phyloP scores from a whole-genome alignment of 2,329 filamentous ascomycete genomes.

The Aspergillus piperis region DNA sequence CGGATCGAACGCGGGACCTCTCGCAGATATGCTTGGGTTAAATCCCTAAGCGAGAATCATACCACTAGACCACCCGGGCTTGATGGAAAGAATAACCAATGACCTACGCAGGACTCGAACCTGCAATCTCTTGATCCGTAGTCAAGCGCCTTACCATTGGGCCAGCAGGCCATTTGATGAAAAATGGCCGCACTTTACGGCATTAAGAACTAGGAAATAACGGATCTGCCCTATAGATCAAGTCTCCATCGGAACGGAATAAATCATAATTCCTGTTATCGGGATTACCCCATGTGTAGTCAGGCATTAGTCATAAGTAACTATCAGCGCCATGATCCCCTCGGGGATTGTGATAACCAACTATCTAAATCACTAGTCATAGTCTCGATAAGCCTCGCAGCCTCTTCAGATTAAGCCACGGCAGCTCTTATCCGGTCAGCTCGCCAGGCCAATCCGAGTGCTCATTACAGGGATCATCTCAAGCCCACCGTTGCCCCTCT shows the following conservation, averaged over 20 bases:
- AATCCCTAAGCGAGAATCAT: too few relatives aligned
- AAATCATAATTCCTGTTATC: too few relatives aligned
- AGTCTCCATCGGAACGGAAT: too few relatives aligned
- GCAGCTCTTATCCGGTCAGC: not conserved
- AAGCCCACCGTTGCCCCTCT: not conserved
- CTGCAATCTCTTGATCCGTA: constrained; percentile 51
- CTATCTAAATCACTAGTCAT: not conserved
- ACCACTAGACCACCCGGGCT: too few relatives aligned
- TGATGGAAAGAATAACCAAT: constrained; percentile 27
- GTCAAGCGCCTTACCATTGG: constrained; percentile 28
- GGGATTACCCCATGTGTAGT: too few relatives aligned
- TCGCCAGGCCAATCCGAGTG: not conserved
- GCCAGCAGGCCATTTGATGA: constrained; percentile 19
- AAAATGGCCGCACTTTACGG: too few relatives aligned
- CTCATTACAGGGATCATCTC: not conserved
- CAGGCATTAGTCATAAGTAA: too few relatives aligned
- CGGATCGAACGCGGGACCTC: too few relatives aligned
- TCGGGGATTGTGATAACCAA: not conserved
- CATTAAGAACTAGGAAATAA: rapidly evolving
- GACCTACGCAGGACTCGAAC: constrained; percentile 47
- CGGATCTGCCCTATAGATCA: too few relatives aligned
- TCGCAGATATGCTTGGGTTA: too few relatives aligned
- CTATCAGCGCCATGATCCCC: too few relatives aligned
- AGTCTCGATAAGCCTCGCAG: not conserved
- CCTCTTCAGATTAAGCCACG: not conserved